Base-by-base conservation (phyloP, 2,329 filamentous ascomycete genomes). In the Polychaeton citri region DNA sequence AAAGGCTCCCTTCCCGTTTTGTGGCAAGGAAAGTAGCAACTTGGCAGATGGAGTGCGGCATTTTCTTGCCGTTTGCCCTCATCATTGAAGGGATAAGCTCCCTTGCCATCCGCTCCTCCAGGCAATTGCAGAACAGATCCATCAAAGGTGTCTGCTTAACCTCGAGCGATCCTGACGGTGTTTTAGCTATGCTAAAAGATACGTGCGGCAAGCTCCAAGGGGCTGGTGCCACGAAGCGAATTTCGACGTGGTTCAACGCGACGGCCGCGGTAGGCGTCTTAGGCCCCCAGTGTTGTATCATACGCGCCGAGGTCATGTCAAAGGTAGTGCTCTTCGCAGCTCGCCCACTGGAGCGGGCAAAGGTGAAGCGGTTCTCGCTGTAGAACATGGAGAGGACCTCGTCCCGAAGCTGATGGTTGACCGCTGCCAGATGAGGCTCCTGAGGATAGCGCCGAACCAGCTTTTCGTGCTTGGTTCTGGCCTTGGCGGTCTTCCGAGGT, bases 341-440 rank as follows among this genome's bases (percentile, higher is more conserved):
- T 12, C 12, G 13, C 5, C 18, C 12, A 6, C 9, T 32, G 30
- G 12, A 13, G 18, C 12, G 17, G 18, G 10, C 9, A 16, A 32
- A 32, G 10, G 12, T 32, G 38, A 43, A 47, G 21, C 33, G 37
- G 31, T 45, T 47, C 18, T 43, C 43, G 21, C 43, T 33, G 32
- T 45, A 47, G 41, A 41, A 47, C 30, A 45, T 44, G 38, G 35
- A 38, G 9, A 45, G 36, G 12, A 39, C 41, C 35, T 45, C 45
- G 17, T 39, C 21, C 4, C 45, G 43, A 15, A 45, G 26, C 17
- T 35, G 31, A 15, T 12, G n/a, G n/a, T 21, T 33, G 12, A 34
- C 21, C 2, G 9, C 3, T 6, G 30, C 12, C 16, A 21, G 18
- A 18, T n/a, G 16, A 9, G 17, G 12, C 19, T 21, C 30, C 9